phyloP scores from a whole-genome alignment of 768 basidiomycete species.

The Podaxis sp. region DNA sequence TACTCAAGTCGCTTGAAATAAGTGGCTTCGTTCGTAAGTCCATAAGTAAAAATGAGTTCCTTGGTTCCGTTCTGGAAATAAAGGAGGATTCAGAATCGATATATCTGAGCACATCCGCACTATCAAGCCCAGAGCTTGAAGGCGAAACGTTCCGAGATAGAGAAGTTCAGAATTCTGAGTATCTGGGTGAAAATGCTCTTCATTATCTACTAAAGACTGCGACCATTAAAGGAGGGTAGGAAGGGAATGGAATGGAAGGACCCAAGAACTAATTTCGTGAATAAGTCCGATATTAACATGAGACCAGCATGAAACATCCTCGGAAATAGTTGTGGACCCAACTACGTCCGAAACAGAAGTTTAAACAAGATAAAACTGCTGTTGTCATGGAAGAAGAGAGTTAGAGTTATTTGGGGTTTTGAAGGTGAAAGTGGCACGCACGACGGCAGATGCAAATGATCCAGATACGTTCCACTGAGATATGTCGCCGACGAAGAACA shows the following conservation, averaged over 20 bases:
- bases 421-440: slow-evolving; percentile 19
- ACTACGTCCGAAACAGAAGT: background rate
- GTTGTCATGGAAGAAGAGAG: background rate
- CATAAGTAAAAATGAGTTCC: background rate
- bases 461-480: slow-evolving; percentile 32
- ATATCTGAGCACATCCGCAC: background rate
- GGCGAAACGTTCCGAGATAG: background rate
- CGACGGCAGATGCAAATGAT: slow-evolving; percentile 27
- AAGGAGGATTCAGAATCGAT: background rate
- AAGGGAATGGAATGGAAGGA: too few relatives aligned
- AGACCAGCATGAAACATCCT: background rate
- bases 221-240: too few relatives aligned
- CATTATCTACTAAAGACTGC: too few relatives aligned
- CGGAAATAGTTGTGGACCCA: background rate
- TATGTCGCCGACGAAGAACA: slow-evolving; percentile 43
- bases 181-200: too few relatives aligned
- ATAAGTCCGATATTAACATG: background rate
- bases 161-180: too few relatives aligned
- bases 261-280: too few relatives aligned
- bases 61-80: background rate
- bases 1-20: background rate
- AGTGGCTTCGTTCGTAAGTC: background rate
- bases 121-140: background rate
- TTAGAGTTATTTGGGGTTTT: background rate
- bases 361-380: slow-evolving; percentile 21